Evolutionary conservation across 2,329 filamentous ascomycete species (phyloP).

Genomic region (Curvularia eragrostidis): DNA sequence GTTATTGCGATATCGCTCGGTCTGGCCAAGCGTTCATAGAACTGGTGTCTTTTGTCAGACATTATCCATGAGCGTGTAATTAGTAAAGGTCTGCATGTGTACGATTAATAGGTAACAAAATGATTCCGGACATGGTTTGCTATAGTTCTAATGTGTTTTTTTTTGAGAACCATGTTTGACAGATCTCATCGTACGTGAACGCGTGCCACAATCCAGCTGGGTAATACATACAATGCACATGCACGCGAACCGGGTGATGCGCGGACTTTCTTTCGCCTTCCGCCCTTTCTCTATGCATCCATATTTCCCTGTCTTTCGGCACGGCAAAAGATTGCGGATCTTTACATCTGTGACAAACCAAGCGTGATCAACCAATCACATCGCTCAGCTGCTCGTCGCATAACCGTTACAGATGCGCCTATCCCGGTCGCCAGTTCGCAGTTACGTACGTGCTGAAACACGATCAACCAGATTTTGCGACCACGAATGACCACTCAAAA

Average conservation of each 20-base stretch:
- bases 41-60: not conserved
- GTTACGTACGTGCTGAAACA: not conserved
- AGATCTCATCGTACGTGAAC: not conserved
- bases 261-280: not conserved
- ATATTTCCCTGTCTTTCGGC: not conserved
- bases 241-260: not conserved
- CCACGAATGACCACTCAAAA: not conserved
- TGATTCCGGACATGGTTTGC: not conserved
- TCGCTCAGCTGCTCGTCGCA: not conserved
- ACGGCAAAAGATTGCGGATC: not conserved
- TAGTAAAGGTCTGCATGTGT: not conserved
- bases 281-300: not conserved
- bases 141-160: not conserved
- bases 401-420: slow-evolving; percentile 1
- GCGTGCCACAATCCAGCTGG: not conserved
- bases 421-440: not conserved
- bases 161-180: not conserved
- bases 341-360: not conserved
- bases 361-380: not conserved
- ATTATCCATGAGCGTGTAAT: not conserved
- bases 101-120: slow-evolving; percentile 4
- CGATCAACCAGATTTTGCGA: not conserved
- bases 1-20: slow-evolving; percentile 6
- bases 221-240: not conserved
- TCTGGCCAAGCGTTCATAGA: not conserved